Base-by-base conservation (phyloP, 2,329 filamentous ascomycete species). In the Monilinia laxa region DNA sequence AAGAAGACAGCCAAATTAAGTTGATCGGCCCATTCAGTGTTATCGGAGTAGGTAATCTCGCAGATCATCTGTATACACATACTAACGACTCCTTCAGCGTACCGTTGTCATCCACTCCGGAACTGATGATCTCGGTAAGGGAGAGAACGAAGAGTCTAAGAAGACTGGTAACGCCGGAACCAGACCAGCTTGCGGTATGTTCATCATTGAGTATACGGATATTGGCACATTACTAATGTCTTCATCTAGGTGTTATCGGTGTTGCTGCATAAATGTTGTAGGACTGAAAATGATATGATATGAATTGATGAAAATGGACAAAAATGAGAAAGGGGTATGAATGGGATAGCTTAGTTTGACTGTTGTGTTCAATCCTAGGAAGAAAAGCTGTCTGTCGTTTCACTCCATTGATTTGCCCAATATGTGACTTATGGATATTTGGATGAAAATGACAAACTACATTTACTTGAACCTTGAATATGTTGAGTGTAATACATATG, bases 91-190 rank as follows among this genome's bases (percentile, higher is more conserved):
- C 1, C 40, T 40, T 42, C 62, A 95, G 91, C 93, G 95, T 78
- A 98, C 95, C 73, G 86, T 99, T 70, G 95, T 99, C 76, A 87
- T 96, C 77, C 95, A 99, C 84, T 89, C 84, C 75, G 95, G 95
- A 79, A 98, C 94, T 73, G 95, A 99, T 79, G 95, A 99, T 78
- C 92, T 99, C 72, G 95, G 95, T 81, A 91, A 91, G 85, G 93
- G 93, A 77, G 91, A 83, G 75, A 89, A 91, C 83, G 92, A 94
- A 82, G 93, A 98, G 85, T 97, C 92, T 77, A 92, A 96, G 85
- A 97, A 96, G 90, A 99, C 95, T 72, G 95, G 95, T 74, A 99
- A 98, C 80, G 95, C 95, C 78, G 95, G 95, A 76, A 80, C 83
- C 75, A 92, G 95, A 78, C 95, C 95, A 78, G 95, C 95, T 79